A percentile compares a stretch with the other conserved stretches of the same genome.
Evolutionary conservation across 2,329 filamentous ascomycete genomes (phyloP).

Genomic region (Aspergillus persii): DNA sequence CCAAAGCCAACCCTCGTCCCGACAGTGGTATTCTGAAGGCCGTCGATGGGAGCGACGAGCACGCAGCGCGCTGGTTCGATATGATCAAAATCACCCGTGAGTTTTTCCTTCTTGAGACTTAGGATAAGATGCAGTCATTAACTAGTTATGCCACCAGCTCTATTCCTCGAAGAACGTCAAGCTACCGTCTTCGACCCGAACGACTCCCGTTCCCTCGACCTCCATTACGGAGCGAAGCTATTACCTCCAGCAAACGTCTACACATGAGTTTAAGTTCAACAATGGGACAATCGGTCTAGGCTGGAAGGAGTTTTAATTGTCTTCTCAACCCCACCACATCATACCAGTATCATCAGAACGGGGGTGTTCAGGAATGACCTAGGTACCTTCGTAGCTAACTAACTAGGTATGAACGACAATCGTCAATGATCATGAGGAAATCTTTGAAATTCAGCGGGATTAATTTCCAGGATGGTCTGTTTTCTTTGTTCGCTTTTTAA

Average conservation of each 20-base stretch:
- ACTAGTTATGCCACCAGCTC: slow-evolving; percentile 22
- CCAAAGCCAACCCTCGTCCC: slow-evolving; percentile 37
- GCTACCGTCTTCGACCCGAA: slow-evolving; percentile 37
- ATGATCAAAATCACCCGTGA: slow-evolving; percentile 41
- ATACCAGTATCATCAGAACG: neutral
- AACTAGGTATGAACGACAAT: neutral
- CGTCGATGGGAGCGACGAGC: slow-evolving; percentile 38
- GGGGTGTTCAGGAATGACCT: slow-evolving; percentile 4
- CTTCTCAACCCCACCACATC: neutral
- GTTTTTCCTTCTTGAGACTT: slow-evolving; percentile 13
- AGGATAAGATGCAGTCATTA: neutral
- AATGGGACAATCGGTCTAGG: neutral
- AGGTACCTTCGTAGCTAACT: neutral
- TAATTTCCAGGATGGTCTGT: neutral
- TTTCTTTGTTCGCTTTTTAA: neutral
- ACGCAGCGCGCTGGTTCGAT: slow-evolving; percentile 42
- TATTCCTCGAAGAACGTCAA: slow-evolving; percentile 39
- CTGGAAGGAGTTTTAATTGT: neutral
- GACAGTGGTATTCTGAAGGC: slow-evolving; percentile 41
- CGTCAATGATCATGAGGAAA: slow-evolving; percentile 7
- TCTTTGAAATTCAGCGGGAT: slow-evolving; percentile 1
- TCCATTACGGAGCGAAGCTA: slow-evolving; percentile 38
- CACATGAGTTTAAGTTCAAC: slow-evolving; percentile 9
- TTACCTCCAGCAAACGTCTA: slow-evolving; percentile 29
- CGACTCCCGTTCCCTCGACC: slow-evolving; percentile 43